Evolutionary conservation across 768 basidiomycete genomes (phyloP), one percentile per base, ranked within the genome.

Genomic region (Boletellus ananas): DNA sequence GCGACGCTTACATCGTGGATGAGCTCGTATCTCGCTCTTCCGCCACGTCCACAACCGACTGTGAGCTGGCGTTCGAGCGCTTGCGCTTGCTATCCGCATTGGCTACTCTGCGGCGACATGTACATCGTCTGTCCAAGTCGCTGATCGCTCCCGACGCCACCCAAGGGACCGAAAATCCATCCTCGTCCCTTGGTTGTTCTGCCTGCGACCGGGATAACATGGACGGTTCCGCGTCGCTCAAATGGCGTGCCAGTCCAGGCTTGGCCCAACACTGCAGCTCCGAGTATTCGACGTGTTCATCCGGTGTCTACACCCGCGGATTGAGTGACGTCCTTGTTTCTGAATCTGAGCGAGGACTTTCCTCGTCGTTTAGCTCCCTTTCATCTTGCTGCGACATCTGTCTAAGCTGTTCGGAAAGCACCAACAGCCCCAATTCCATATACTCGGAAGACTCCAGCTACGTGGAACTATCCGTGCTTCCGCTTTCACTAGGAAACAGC

Each of bases 311-410:
- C 18, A 9, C 33, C 34, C 33, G 40, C 7, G 43, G 13, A 29
- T 11, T 5, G 34, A 31, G 35, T 14, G 51, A 38, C 38, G 16
- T 18, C 16, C 16, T 11, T 16, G 27, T 29, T 21, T n/a, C n/a
- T 12, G 33, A 33, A 49, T 47, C 31, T 10, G 35, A 31, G 16
- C 14, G 36, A 35, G 53, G 20, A 6, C 29, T 25, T 34, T 47
- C 40, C n/a, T 52, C 53, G 25, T 52, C 54, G 4, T 39, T 45
- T 34, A 14, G 34, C 43, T 56, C 57, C 5, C 50, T 31, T 10
- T 11, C 27, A 40, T 61, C 62, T 9, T 54, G 14, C 18, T 66
- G 64, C 43, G 62, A 65, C 43, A 62, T 55, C 40, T 66, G 60
- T 35, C 56, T 43, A 18, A 55, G 54, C 36, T 39, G 35, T 36